Base-by-base conservation (phyloP, 1,139 yeast species). In the Suhomyces guaymorum region DNA sequence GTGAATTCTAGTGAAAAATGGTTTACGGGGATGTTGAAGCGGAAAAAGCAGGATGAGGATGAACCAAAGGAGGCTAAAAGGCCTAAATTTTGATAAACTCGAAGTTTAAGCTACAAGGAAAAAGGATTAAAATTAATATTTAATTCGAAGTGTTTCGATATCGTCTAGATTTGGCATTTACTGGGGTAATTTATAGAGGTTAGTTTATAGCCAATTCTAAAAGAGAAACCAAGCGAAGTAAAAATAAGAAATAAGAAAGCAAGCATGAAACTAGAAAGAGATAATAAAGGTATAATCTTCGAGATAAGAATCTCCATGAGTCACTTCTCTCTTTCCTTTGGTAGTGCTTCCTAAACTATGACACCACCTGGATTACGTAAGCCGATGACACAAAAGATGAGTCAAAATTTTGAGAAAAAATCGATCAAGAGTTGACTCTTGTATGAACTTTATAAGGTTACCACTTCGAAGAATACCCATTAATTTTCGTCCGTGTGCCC, bases 21-120 rank as follows among this genome's bases (percentile, higher is more conserved):
- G 61, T 49, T 57, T 28, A 41, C 43, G 8, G 61, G 61, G 4
- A 42, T 54, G 47, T 33, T 36, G 24, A 55, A 54, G 31, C 35
- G 55, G n/a, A n/a, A n/a, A 22, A 44, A 28, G 26, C 22, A 24
- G 2, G 34, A 32, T 9, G 19, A 10, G 10, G 26, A 26, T n/a
- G 28, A 26, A 11, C 18, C 11, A 3, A 11, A n/a, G 10, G 34
- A 27, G 3, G 9, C 26, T 5, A 33, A 33, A 20, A 33, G 17
- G 21, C 24, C 15, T n/a, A 25, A 28, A 21, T 19, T 4, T 14
- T 19, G 26, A 4, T 8, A 23, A 9, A n/a, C n/a, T 21, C n/a
- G 5, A 8, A 7, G 12, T 5, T 6, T 21, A 9, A 7, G 23
- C 23, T 5, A 21, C 12, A n/a, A 21, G 12, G 19, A n/a, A n/a